Conservation (phyloP, 2,329 filamentous ascomycete species). For the Penicillium polonicum region DNA sequence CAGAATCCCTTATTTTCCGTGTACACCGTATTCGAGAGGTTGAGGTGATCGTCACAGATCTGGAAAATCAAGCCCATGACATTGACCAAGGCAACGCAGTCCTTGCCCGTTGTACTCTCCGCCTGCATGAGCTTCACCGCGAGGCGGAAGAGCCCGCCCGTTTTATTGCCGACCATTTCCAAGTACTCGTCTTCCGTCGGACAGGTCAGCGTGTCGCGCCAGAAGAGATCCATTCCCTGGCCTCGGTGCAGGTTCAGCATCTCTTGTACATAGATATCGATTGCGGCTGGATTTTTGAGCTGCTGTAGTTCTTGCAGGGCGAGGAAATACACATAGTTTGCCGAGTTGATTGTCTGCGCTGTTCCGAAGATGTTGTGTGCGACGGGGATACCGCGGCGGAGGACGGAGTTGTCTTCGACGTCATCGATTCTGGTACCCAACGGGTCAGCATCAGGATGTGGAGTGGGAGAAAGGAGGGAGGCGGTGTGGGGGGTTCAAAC, state of each 20-base stretch:
- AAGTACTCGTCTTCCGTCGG: slow-evolving; percentile 50
- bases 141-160: slow-evolving; percentile 49
- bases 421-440: slow-evolving; percentile 46
- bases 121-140: slow-evolving; percentile 49
- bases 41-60: slow-evolving; percentile 75
- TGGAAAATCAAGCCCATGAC: slow-evolving; percentile 48
- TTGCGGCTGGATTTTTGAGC: slow-evolving; percentile 41
- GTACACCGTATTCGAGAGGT: slow-evolving; percentile 72
- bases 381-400: slow-evolving; percentile 50
- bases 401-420: slow-evolving; percentile 50
- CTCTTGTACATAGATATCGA: slow-evolving; percentile 47
- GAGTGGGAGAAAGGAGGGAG: neutral
- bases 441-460: neutral
- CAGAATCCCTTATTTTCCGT: slow-evolving; percentile 87
- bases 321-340: slow-evolving; percentile 51
- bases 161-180: slow-evolving; percentile 52
- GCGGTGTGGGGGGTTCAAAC: slow-evolving; percentile 9
- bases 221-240: slow-evolving; percentile 51
- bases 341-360: slow-evolving; percentile 54
- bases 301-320: slow-evolving; percentile 45
- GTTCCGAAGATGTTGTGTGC: slow-evolving; percentile 52
- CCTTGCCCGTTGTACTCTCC: slow-evolving; percentile 39
- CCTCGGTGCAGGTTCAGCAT: slow-evolving; percentile 49
- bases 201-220: slow-evolving; percentile 47
- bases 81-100: slow-evolving; percentile 66